A percentile compares a stretch with the other conserved stretches of the same genome.
Evolutionary conservation across 192 early-diverging fungal species (phyloP).

Genomic region (Linnemannia zychae): DNA sequence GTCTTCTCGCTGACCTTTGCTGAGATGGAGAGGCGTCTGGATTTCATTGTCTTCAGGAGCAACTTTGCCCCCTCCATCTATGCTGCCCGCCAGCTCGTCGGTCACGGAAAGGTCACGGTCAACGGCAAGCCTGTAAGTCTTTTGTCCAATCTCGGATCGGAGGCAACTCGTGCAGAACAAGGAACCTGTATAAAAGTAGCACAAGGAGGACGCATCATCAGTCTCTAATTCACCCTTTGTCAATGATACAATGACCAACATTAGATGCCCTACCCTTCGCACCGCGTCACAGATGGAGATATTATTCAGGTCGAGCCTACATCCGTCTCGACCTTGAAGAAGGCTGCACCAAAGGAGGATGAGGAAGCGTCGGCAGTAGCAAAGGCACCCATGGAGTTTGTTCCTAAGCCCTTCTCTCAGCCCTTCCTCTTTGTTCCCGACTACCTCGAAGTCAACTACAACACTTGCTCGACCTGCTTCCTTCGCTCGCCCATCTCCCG

Average conservation of each 20-base stretch:
- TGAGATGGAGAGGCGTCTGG: slow-evolving; percentile 91
- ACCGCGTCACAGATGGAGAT: slow-evolving; percentile 87
- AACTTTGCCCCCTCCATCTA: slow-evolving; percentile 92
- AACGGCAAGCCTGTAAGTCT: slow-evolving; percentile 86
- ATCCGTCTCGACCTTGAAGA: slow-evolving; percentile 74
- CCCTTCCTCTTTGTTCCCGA: slow-evolving; percentile 97
- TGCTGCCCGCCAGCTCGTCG: slow-evolving; percentile 85
- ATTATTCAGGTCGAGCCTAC: slow-evolving; percentile 86
- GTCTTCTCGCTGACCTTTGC: slow-evolving; percentile 85
- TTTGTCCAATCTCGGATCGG: background rate
- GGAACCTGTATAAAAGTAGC: background rate
- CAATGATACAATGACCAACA: background rate
- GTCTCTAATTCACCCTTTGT: background rate
- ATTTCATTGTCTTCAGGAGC: slow-evolving; percentile 93
- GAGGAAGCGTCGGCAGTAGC: slow-evolving; percentile 29
- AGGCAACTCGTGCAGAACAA: background rate
- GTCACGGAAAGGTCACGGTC: slow-evolving; percentile 90
- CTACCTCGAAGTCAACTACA: slow-evolving; percentile 98
- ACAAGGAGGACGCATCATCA: background rate
- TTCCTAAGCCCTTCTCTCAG: slow-evolving; percentile 81
- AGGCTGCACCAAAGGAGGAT: slow-evolving; percentile 56
- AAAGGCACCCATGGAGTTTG: slow-evolving; percentile 65
- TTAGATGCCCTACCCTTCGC: slow-evolving; percentile 83
- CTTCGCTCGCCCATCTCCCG: slow-evolving; percentile 90
- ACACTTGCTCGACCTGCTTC: slow-evolving; percentile 90